Evolutionary conservation across 371 early-diverging fungal species (phyloP).

Genomic region (Rhizopus sp.): DNA sequence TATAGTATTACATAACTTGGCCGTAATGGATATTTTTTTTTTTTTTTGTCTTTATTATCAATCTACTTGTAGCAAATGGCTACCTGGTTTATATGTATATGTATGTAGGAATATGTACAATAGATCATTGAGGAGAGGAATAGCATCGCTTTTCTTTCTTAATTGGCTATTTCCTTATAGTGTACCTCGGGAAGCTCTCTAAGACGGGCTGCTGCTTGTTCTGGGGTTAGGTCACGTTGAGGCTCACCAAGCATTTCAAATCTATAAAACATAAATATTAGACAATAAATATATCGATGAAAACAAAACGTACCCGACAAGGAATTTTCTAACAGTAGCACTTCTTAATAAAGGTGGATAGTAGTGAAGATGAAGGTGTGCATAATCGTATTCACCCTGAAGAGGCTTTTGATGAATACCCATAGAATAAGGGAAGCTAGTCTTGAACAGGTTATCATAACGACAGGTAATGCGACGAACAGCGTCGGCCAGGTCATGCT

Average conservation of each 20-base stretch:
- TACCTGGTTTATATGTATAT: not conserved
- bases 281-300: not conserved
- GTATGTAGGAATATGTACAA: constrained; percentile 14
- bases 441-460: constrained; percentile 91
- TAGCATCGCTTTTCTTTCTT: not conserved
- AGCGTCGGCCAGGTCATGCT: constrained; percentile 71
- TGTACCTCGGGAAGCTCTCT: constrained; percentile 59
- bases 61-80: not conserved
- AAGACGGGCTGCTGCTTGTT: constrained; percentile 78
- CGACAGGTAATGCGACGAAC: constrained; percentile 73
- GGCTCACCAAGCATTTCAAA: constrained; percentile 94
- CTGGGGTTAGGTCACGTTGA: constrained; percentile 93
- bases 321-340: constrained; percentile 90
- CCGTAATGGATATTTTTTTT: not conserved
- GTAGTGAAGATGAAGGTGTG: constrained; percentile 91
- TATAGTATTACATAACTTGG: not conserved
- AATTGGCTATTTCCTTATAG: constrained; percentile 48
- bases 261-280: constrained; percentile 30
- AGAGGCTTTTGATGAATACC: constrained; percentile 87
- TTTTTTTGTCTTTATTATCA: constrained; percentile 1
- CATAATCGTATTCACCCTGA: constrained; percentile 43
- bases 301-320: constrained; percentile 76
- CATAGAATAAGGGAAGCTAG: constrained; percentile 96
- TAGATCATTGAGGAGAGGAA: not conserved
- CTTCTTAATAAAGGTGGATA: constrained; percentile 92